A percentile compares a stretch with the other conserved stretches of the same genome.
phyloP scores from a whole-genome alignment of 108 stramenopile species.

The Stephanodiscus minutulus region DNA sequence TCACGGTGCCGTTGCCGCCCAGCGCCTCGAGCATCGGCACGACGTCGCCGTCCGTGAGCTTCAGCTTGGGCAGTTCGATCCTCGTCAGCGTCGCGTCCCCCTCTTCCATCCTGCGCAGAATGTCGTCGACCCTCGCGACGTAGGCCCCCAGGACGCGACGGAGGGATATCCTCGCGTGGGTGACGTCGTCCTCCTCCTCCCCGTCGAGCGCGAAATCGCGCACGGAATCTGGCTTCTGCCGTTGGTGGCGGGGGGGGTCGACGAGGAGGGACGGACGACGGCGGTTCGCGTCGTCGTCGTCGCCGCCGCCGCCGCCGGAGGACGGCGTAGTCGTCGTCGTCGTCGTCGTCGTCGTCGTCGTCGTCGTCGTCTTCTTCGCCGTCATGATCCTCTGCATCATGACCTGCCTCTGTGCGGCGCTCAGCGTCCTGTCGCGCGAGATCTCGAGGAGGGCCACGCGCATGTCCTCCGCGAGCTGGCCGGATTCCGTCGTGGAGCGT shows the following conservation, averaged over 20 bases:
- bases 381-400: conserved; percentile 21
- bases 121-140: not conserved
- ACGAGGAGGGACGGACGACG: too few species aligned
- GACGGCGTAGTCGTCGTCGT: too few species aligned
- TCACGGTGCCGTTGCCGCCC: conserved; percentile 13
- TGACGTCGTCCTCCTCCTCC: not conserved
- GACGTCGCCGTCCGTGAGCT: conserved; percentile 20
- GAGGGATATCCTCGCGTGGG: not conserved
- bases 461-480: too few species aligned
- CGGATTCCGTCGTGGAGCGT: too few species aligned
- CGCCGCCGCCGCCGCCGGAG: too few species aligned
- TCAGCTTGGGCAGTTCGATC: conserved; percentile 12
- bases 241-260: too few species aligned
- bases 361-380: not conserved
- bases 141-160: not conserved
- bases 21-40: conserved; percentile 27
- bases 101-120: not conserved
- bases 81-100: conserved; percentile 13
- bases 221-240: too few species aligned
- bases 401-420: not conserved
- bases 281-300: too few species aligned
- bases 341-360: not conserved
- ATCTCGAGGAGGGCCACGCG: conserved; percentile 21
- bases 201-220: not conserved
- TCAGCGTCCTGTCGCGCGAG: conserved; percentile 13